These are phyloP conservation scores for Kurtzmaniella quercitrusa DNA, from an alignment of 1,139 yeast genomes.

Conservation along the genomic window DNA sequence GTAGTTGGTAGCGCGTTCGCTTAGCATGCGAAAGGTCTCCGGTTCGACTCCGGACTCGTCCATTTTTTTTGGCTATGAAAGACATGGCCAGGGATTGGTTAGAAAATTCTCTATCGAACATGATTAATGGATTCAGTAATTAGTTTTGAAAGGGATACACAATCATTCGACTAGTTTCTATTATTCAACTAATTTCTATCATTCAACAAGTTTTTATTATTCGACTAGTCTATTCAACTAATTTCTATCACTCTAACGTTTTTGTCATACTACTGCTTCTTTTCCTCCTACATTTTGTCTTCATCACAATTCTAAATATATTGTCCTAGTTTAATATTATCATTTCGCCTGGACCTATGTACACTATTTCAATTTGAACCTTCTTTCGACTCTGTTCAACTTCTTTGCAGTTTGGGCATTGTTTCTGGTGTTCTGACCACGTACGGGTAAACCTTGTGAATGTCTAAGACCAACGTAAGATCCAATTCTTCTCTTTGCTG, in stretches of 20 bases:
- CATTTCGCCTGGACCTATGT: neutral
- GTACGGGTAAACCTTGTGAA: constrained; percentile 82
- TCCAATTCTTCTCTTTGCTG: constrained; percentile 76
- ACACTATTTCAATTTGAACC: constrained; percentile 13
- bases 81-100: too few relatives aligned
- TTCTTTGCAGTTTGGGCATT: constrained; percentile 87
- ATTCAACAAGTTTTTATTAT: too few relatives aligned
- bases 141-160: too few relatives aligned
- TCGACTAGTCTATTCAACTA: too few relatives aligned
- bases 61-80: constrained; percentile 1
- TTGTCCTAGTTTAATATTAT: too few relatives aligned
- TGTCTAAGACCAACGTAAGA: constrained; percentile 89
- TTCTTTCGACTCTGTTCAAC: constrained; percentile 74
- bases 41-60: constrained; percentile 35
- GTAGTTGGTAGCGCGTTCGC: constrained; percentile 91
- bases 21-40: constrained; percentile 87
- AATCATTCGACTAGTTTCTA: too few relatives aligned
- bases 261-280: neutral
- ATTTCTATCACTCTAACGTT: neutral
- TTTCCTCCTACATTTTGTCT: neutral
- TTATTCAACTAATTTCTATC: too few relatives aligned
- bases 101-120: too few relatives aligned
- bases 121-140: too few relatives aligned
- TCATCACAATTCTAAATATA: too few relatives aligned
- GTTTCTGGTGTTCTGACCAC: constrained; percentile 90